Evolutionary conservation across 1,139 yeast genomes (phyloP).

Genomic region (Pichia sp.): DNA sequence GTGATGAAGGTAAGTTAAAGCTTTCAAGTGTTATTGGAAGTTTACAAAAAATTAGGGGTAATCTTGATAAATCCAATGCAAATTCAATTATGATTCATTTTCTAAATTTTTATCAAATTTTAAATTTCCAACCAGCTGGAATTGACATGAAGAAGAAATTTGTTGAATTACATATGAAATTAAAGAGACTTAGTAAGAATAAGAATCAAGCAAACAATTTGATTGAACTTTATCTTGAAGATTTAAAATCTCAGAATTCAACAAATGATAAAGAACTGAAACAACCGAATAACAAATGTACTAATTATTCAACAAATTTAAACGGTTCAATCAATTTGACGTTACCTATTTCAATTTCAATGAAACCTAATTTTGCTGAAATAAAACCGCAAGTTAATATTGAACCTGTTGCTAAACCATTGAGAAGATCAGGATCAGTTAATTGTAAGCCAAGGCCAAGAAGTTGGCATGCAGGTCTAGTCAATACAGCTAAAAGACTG

Average conservation of each 20-base stretch:
- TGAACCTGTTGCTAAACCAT: background rate
- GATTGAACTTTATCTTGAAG: conserved; percentile 6
- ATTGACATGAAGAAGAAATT: conserved; percentile 5
- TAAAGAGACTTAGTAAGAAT: conserved; percentile 1
- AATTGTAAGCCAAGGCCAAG: conserved; percentile 11
- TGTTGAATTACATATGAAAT: conserved; percentile 3
- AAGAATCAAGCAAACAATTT: conserved; percentile 3
- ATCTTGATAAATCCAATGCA: conserved; percentile 3
- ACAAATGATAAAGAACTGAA: background rate
- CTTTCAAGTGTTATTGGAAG: conserved; percentile 4
- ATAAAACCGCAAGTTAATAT: background rate
- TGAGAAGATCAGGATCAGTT: conserved; percentile 5
- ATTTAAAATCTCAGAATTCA: background rate
- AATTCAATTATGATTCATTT: conserved; percentile 11
- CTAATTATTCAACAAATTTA: too few relatives aligned
- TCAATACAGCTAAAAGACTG: conserved; percentile 9
- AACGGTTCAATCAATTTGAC: conserved; percentile 1
- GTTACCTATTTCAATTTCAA: conserved; percentile 5
- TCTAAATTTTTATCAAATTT: conserved; percentile 3
- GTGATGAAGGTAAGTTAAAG: conserved; percentile 3
- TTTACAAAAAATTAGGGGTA: conserved; percentile 1
- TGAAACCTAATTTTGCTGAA: background rate
- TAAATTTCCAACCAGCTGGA: conserved; percentile 1
- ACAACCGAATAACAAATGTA: background rate
- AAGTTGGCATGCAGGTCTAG: conserved; percentile 14